A percentile compares a stretch with the other conserved stretches of the same genome.
phyloP scores from a whole-genome alignment of 1,284 basidiomycete genomes.

The Kalmanozyma brasiliensis region DNA sequence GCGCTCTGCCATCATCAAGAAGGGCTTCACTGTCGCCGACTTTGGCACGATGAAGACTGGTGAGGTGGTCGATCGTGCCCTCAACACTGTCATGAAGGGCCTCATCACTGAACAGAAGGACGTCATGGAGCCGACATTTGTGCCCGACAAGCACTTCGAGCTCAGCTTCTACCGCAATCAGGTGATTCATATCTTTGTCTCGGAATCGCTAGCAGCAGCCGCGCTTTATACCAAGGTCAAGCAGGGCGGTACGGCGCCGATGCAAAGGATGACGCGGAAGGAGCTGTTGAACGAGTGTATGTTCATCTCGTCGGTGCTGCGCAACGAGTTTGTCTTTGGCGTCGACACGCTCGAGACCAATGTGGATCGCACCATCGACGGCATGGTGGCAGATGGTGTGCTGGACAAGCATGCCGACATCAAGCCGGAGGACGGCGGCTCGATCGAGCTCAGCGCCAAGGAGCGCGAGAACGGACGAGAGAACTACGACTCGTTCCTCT shows the following conservation, averaged over 20 bases:
- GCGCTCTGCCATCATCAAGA: slow-evolving; percentile 57
- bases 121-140: slow-evolving; percentile 67
- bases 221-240: slow-evolving; percentile 68
- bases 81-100: slow-evolving; percentile 65
- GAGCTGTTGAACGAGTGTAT: slow-evolving; percentile 57
- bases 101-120: slow-evolving; percentile 64
- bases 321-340: slow-evolving; percentile 68
- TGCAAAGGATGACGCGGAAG: slow-evolving; percentile 63
- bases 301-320: slow-evolving; percentile 66
- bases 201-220: slow-evolving; percentile 54
- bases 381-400: slow-evolving; percentile 44
- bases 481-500: slow-evolving; percentile 65
- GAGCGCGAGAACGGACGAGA: slow-evolving; percentile 66
- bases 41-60: slow-evolving; percentile 61
- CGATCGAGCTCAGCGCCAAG: slow-evolving; percentile 34
- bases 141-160: slow-evolving; percentile 67
- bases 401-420: slow-evolving; percentile 34
- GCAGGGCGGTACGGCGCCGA: slow-evolving; percentile 64
- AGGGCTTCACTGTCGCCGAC: slow-evolving; percentile 68
- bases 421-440: slow-evolving; percentile 36
- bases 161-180: slow-evolving; percentile 69
- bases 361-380: slow-evolving; percentile 56
- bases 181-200: slow-evolving; percentile 65
- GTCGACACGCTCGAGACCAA: slow-evolving; percentile 66
- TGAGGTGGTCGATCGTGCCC: slow-evolving; percentile 66